These are phyloP conservation scores for Aspergillus kassunensis DNA, from an alignment of 495 filamentous ascomycete species.

Conservation along the genomic window DNA sequence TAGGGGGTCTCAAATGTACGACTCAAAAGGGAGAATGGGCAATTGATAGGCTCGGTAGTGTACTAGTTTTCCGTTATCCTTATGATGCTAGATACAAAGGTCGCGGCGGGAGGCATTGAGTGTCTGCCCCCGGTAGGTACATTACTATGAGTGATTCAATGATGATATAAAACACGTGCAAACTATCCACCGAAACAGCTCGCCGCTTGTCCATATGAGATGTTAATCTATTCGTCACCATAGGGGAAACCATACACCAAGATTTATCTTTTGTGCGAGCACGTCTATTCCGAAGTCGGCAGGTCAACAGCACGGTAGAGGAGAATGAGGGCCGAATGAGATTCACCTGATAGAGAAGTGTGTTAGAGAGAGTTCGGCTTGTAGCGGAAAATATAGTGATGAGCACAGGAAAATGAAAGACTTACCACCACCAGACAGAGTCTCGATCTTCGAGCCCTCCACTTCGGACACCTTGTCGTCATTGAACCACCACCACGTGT, in stretches of 20 bases:
- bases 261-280: background rate
- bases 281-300: slow-evolving; percentile 44
- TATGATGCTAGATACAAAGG: no score
- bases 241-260: background rate
- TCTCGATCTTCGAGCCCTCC: slow-evolving; percentile 83
- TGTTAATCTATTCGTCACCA: no score
- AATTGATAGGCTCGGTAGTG: background rate
- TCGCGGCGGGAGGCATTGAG: no score
- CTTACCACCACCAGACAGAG: slow-evolving; percentile 82
- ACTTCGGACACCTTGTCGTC: slow-evolving; percentile 97
- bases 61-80: no score
- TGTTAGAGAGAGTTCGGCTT: background rate
- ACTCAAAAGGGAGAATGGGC: no score
- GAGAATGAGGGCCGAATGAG: slow-evolving; percentile 88
- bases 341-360: slow-evolving; percentile 56
- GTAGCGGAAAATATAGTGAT: background rate
- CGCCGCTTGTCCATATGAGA: no score
- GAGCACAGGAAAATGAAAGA: slow-evolving; percentile 8
- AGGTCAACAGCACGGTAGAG: slow-evolving; percentile 83
- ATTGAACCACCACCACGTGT: slow-evolving; percentile 99
- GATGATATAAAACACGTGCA: no score
- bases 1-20: no score
- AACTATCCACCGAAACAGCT: no score
- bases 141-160: no score
- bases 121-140: background rate